A percentile compares a stretch with the other conserved stretches of the same genome.
These are phyloP conservation scores for Mycena alexandri DNA, from an alignment of 768 basidiomycete species.

Conservation along the genomic window DNA sequence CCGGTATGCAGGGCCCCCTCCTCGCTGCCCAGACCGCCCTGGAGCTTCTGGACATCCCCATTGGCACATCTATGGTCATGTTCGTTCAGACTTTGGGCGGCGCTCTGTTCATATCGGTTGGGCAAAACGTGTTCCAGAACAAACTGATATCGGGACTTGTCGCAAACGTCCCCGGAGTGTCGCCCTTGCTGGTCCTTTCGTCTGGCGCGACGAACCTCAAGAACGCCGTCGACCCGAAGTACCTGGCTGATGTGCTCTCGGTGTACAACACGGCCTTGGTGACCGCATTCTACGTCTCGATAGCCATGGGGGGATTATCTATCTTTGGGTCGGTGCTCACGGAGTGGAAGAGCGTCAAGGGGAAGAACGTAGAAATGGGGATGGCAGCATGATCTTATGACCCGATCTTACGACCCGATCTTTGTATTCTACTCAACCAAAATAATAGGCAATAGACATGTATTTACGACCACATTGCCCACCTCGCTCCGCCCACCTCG, in stretches of 20 bases:
- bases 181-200: conserved; percentile 9
- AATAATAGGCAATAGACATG: no score
- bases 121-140: conserved; percentile 38
- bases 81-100: conserved; percentile 40
- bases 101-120: conserved; percentile 39
- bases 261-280: conserved; percentile 27
- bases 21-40: conserved; percentile 38
- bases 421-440: no score
- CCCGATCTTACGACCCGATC: no score
- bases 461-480: no score
- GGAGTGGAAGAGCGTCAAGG: conserved; percentile 33
- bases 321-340: conserved; percentile 1
- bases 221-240: conserved; percentile 12
- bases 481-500: no score
- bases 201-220: conserved; percentile 28
- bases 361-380: conserved; percentile 25
- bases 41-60: conserved; percentile 29
- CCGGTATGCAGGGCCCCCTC: conserved; percentile 37
- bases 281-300: conserved; percentile 14
- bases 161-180: conserved; percentile 16
- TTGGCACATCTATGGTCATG: conserved; percentile 34
- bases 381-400: neutral
- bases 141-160: conserved; percentile 17
- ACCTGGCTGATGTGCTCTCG: conserved; percentile 12
- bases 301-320: conserved; percentile 11